phyloP scores from a whole-genome alignment of 345 rosid species.

The Firmiana major region DNA sequence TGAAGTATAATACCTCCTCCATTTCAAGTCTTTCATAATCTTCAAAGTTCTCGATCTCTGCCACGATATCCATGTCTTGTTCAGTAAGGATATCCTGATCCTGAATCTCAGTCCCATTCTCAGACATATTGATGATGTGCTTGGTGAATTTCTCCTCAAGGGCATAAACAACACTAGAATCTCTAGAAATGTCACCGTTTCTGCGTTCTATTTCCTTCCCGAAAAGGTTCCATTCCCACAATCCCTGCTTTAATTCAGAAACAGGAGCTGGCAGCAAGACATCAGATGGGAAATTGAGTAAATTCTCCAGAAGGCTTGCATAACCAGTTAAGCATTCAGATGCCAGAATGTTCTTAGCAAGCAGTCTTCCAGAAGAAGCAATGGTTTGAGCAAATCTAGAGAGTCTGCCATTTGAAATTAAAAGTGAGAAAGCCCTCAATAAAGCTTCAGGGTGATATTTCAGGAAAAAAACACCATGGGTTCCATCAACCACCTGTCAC shows the following conservation, averaged over 20 bases:
- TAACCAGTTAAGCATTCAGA: slow-evolving; percentile 70
- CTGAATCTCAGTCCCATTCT: slow-evolving; percentile 36
- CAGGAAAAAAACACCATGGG: slow-evolving; percentile 59
- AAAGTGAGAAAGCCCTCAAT: slow-evolving; percentile 62
- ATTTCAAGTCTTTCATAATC: slow-evolving; percentile 75
- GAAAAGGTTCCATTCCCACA: slow-evolving; percentile 83
- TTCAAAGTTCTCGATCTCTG: slow-evolving; percentile 57
- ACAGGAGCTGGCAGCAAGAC: slow-evolving; percentile 60
- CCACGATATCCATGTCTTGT: slow-evolving; percentile 65
- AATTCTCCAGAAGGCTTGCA: slow-evolving; percentile 75
- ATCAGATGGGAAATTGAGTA: slow-evolving; percentile 74
- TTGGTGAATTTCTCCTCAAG: slow-evolving; percentile 61
- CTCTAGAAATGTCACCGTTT: slow-evolving; percentile 29
- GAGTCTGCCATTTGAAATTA: slow-evolving; percentile 71
- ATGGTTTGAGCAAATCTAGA: slow-evolving; percentile 65
- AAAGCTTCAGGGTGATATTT: slow-evolving; percentile 67
- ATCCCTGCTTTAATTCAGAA: slow-evolving; percentile 48
- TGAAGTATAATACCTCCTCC: slow-evolving; percentile 66
- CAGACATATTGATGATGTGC: slow-evolving; percentile 32
- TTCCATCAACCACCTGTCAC: slow-evolving; percentile 67
- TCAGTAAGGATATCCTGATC: slow-evolving; percentile 55
- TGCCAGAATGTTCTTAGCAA: slow-evolving; percentile 78
- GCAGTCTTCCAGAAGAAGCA: slow-evolving; percentile 74
- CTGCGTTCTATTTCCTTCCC: slow-evolving; percentile 38
- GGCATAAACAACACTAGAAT: slow-evolving; percentile 45